Base-by-base conservation (phyloP, 345 rosid genomes). In the Brassica juncea region DNA sequence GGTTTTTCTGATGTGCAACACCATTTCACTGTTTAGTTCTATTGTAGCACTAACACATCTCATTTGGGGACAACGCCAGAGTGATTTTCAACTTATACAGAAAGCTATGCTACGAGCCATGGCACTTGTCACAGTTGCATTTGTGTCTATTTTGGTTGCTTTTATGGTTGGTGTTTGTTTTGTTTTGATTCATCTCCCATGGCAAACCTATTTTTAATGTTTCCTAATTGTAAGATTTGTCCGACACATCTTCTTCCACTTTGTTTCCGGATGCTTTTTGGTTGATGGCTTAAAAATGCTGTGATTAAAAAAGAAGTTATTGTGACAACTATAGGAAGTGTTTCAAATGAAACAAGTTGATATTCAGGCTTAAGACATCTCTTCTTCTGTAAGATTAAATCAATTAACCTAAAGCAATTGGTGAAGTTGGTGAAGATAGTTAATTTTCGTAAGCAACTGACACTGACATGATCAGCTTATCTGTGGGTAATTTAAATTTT, bases 121-220 rank as follows among this genome's bases (percentile, higher is more conserved):
- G 55, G 57, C 57, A 49, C 57, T 49, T 49, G 57, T 49, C 57
- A 49, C 57, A n/a, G 57, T 49, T 49, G 57, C 57, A n/a, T 49
- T 49, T 49, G 19, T 49, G 8, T 49, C 57, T 49, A n/a, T 49
- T 49, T 49, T 49, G 57, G 16, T 49, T 49, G 57, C 57, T 49
- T 49, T 49, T 49, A 49, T 49, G 19, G 7, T 49, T 49, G 57
- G 57, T n/a, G 57, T 49, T 49, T 49, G 57, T 49, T 19, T 49
- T 49, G 57, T 14, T 49, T n/a, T 49, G 19, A 49, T 49, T 14
- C 57, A 49, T 49, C 7, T 49, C 57, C 57, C 57, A n/a, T 49
- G 57, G 57, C 55, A n/a, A 49, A 49, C 55, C 55, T 49, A 49
- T n/a, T 49, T 47, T 49, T 49, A 49, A n/a, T 49, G 55, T 12